These are phyloP conservation scores for Sanghuangporus baumii DNA, from an alignment of 1,284 basidiomycete species.

Conservation along the genomic window DNA sequence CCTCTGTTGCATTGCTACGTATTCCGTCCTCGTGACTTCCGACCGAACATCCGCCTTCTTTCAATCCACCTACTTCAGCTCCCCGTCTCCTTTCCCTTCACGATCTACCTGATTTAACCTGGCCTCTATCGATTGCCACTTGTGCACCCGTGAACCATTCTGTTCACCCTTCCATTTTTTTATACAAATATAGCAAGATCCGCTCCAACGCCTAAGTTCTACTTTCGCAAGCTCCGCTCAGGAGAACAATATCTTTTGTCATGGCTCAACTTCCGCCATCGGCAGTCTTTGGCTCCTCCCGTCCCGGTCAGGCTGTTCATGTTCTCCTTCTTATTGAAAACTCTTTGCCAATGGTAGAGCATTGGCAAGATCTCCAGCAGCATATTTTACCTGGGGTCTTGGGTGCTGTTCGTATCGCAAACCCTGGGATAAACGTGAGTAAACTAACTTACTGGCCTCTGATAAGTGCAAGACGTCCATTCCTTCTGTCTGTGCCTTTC, in stretches of 20 bases:
- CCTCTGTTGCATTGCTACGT: conserved; percentile 12
- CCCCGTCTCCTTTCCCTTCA: conserved; percentile 3
- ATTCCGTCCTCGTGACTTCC: conserved; percentile 12
- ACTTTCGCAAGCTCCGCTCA: conserved; percentile 1
- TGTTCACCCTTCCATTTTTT: neutral
- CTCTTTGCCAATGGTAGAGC: conserved; percentile 17
- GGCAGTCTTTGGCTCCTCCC: conserved; percentile 16
- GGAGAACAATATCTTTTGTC: neutral
- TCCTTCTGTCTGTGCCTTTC: neutral
- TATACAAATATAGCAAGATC: neutral
- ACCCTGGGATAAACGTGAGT: conserved; percentile 17
- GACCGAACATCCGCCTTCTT: neutral
- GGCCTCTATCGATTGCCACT: conserved; percentile 6
- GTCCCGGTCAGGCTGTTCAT: conserved; percentile 16
- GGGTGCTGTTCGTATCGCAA: conserved; percentile 19
- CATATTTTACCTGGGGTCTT: conserved; percentile 17
- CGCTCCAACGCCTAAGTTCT: neutral
- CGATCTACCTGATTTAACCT: conserved; percentile 10
- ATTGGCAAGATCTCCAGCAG: conserved; percentile 16
- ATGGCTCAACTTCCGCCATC: conserved; percentile 18
- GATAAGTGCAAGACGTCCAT: neutral
- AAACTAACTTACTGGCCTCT: neutral
- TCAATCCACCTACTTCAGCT: neutral
- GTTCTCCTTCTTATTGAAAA: conserved; percentile 19
- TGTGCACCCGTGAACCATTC: neutral